Base-by-base conservation (phyloP, 2,329 filamentous ascomycete species). In the Botrytis deweyae region DNA sequence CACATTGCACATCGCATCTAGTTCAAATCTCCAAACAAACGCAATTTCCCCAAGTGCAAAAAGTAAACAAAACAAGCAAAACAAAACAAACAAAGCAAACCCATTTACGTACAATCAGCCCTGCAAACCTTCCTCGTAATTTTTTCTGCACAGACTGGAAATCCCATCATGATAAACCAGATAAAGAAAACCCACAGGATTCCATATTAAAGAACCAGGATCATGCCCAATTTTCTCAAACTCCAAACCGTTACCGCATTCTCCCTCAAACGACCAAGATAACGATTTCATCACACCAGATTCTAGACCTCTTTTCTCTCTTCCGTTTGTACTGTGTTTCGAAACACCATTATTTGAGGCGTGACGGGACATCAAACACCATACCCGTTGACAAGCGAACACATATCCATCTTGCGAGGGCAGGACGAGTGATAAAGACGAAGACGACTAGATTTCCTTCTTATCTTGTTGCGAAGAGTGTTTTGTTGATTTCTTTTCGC, bases 141-240 rank as follows among this genome's bases (percentile, higher is more conserved):
- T 55, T 67, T 67, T 67, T 68, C 65, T 68, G 65, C 65, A 68
- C 65, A 68, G 65, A 68, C 65, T 68, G 49, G 65, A 68, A 58
- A 42, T 68, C 65, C 16, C 6, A 63, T 63, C 36, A 40, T 67
- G 65, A 55, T 68, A 42, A 68, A 68, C 14, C 52, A 58, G 65
- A 68, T 68, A 68, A 68, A 68, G 46, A 68, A 67, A 40, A 38
- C 40, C 46, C 49, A 58, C 52, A 22, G 65, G 46, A 55, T 68
- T 25, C 38, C 65, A 68, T 40, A 55, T 68, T 55, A 68, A 68
- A 40, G 14, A 40, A 22, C 65, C 16, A 68, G 65, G 65, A 68
- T 55, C 25, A 68, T 55, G 49, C 36, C 65, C 38, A 68, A 58
- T 55, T 40, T 55, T 58, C 46, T 20, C 5, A 68, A 68, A 68